phyloP scores from a whole-genome alignment of 495 filamentous ascomycete genomes.

The Umbilicaria muhlenbergii region DNA sequence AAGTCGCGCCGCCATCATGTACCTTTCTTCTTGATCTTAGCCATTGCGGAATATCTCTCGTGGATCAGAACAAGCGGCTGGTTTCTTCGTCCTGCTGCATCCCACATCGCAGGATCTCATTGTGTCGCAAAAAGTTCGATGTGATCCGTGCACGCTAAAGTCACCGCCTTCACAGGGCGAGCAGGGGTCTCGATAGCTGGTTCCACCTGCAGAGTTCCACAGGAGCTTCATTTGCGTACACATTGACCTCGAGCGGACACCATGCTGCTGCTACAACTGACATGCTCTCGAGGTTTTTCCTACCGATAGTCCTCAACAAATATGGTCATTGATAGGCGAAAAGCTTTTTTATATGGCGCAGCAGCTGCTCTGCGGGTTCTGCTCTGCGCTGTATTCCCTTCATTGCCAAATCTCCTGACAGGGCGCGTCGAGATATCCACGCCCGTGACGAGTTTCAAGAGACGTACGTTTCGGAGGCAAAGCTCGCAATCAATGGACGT shows the following conservation, averaged over 20 bases:
- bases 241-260: no score
- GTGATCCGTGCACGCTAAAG: no score
- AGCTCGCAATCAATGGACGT: neutral
- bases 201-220: no score
- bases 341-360: slow-evolving; percentile 54
- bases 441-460: slow-evolving; percentile 93
- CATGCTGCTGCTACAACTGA: no score
- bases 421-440: slow-evolving; percentile 93
- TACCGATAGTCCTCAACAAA: no score
- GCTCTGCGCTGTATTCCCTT: slow-evolving; percentile 67
- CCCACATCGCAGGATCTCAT: no score
- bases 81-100: no score
- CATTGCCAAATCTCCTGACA: slow-evolving; percentile 70
- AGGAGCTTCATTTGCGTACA: no score
- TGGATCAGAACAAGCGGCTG: neutral
- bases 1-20: slow-evolving; percentile 4
- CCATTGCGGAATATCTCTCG: slow-evolving; percentile 36
- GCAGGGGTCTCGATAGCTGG: no score
- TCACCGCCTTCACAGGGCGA: no score
- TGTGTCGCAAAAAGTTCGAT: no score
- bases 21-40: slow-evolving; percentile 88
- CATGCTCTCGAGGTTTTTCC: no score
- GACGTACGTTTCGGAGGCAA: slow-evolving; percentile 42
- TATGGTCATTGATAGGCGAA: slow-evolving; percentile 58
- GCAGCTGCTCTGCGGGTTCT: slow-evolving; percentile 69